Evolutionary conservation across 148 eudicot species (phyloP).

Genomic region (Spergularia bocconei): DNA sequence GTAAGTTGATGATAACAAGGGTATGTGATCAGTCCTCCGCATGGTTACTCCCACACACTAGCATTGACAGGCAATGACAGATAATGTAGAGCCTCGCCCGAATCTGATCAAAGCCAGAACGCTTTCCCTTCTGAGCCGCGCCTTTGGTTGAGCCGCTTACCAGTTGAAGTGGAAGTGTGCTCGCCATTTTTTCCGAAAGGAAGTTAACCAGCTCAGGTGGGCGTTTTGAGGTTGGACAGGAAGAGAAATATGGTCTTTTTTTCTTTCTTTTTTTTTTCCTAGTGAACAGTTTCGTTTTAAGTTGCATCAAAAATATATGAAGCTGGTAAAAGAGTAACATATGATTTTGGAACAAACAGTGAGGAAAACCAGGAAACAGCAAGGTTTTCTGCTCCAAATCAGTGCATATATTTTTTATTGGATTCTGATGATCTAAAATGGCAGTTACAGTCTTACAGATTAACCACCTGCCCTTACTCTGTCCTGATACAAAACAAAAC

Average conservation of each 20-base stretch:
- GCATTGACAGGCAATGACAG: constrained; percentile 20
- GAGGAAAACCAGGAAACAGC: constrained; percentile 12
- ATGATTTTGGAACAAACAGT: not conserved
- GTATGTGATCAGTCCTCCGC: not conserved
- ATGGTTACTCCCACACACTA: constrained; percentile 20
- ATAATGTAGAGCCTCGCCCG: constrained; percentile 27
- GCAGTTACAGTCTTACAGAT: constrained; percentile 26
- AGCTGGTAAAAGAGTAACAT: not conserved
- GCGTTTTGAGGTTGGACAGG: not conserved
- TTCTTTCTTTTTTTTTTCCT: not conserved
- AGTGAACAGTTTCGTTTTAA: not conserved
- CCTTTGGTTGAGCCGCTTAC: not conserved
- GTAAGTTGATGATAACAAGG: not conserved
- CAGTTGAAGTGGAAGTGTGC: not conserved
- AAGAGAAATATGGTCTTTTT: not conserved
- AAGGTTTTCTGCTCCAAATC: constrained; percentile 2
- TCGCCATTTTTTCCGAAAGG: not conserved
- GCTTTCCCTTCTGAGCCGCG: constrained; percentile 12
- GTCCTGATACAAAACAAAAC: not conserved
- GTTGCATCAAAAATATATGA: not conserved
- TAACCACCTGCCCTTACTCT: constrained; percentile 10
- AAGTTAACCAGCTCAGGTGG: no score
- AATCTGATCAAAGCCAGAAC: constrained; percentile 15
- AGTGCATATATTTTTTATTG: not conserved
- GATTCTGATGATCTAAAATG: not conserved